Conservation (phyloP, 1,284 basidiomycete species). For the Ceratobasidium sp. region DNA sequence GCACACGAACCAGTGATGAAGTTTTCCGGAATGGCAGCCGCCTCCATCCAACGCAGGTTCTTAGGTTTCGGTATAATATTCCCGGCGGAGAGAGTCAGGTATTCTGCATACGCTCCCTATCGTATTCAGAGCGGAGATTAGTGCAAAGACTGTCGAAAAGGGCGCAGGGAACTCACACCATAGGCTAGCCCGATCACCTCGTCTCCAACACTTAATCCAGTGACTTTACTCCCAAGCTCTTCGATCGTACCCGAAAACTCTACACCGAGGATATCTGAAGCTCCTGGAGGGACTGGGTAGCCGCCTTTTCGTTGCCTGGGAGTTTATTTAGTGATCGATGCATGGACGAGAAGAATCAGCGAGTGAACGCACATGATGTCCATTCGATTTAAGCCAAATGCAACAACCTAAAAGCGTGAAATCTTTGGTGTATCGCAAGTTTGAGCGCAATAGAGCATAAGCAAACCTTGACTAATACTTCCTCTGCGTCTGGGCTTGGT, state of each 20-base stretch:
- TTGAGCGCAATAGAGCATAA: not conserved
- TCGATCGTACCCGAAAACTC: constrained; percentile 88
- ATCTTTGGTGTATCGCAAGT: not conserved
- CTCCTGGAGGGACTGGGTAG: constrained; percentile 85
- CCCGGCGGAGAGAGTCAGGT: constrained; percentile 76
- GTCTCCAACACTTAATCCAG: constrained; percentile 79
- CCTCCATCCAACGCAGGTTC: constrained; percentile 84
- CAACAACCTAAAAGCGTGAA: constrained; percentile 2
- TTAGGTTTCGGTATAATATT: constrained; percentile 84
- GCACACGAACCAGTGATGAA: constrained; percentile 80
- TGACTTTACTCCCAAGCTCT: constrained; percentile 69
- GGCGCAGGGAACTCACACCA: constrained; percentile 64
- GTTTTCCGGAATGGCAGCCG: constrained; percentile 88
- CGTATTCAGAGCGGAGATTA: constrained; percentile 48
- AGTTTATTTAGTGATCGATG: too few species aligned
- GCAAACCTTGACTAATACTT: constrained; percentile 83
- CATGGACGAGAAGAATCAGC: too few species aligned
- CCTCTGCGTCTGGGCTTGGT: constrained; percentile 68
- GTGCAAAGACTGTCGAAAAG: not conserved
- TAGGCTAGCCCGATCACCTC: constrained; percentile 88
- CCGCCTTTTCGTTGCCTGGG: constrained; percentile 66
- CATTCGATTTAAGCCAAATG: constrained; percentile 90
- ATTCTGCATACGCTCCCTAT: constrained; percentile 84
- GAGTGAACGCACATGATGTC: constrained; percentile 74
- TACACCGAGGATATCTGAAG: constrained; percentile 86